Evolutionary conservation across 169 alveolate genomes (phyloP).

Genomic region (Hepatocystis sp.): DNA sequence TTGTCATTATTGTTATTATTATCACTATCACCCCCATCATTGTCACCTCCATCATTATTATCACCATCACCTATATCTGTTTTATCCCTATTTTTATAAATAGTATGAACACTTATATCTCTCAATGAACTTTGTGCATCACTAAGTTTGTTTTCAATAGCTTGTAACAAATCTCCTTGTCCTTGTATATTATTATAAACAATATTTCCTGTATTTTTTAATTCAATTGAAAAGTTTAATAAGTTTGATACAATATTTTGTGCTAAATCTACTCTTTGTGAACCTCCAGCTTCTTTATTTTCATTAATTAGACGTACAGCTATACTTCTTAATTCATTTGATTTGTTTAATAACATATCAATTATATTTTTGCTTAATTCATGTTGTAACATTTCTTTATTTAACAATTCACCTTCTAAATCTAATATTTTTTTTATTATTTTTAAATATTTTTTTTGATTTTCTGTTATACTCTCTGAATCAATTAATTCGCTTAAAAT

Average conservation of each 20-base stretch:
- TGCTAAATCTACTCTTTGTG: constrained; percentile 65
- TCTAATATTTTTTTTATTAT: constrained; percentile 19
- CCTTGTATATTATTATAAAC: constrained; percentile 73
- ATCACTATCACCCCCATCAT: background rate
- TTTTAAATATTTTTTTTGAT: constrained; percentile 41
- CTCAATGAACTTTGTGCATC: constrained; percentile 22
- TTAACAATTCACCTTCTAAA: constrained; percentile 26
- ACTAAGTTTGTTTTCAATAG: constrained; percentile 15
- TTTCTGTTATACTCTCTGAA: background rate
- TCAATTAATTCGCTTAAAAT: background rate
- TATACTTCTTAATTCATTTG: constrained; percentile 35
- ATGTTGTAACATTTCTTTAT: constrained; percentile 48
- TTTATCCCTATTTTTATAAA: background rate
- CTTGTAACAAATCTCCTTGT: constrained; percentile 57
- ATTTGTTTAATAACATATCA: constrained; percentile 24
- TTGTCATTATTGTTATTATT: background rate
- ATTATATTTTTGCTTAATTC: constrained; percentile 32
- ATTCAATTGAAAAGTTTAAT: constrained; percentile 42
- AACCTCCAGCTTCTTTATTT: constrained; percentile 20
- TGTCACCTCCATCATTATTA: background rate
- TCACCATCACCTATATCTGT: background rate
- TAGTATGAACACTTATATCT: constrained; percentile 20
- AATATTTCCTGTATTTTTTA: constrained; percentile 74
- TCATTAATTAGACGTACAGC: constrained; percentile 46
- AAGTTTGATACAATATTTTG: constrained; percentile 66